phyloP scores from a whole-genome alignment of 805 yeast species.

The Teunomyces stri region DNA sequence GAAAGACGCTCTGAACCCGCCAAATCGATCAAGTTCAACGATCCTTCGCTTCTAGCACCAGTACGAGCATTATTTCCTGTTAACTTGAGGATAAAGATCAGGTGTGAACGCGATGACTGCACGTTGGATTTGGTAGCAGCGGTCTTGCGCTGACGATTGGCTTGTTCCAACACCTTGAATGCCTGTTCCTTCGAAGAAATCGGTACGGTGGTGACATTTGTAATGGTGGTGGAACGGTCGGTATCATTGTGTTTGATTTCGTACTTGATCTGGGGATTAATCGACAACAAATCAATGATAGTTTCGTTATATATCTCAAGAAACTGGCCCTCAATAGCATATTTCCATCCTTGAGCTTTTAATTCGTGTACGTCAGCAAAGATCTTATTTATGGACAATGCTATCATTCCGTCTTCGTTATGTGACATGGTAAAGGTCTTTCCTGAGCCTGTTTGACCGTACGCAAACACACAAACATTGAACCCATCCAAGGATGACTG shows the following conservation, averaged over 20 bases:
- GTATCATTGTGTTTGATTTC: conserved; percentile 72
- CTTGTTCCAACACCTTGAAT: conserved; percentile 46
- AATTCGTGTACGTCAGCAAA: conserved; percentile 53
- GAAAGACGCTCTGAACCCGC: conserved; percentile 92
- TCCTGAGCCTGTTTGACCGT: conserved; percentile 94
- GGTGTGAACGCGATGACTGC: conserved; percentile 89
- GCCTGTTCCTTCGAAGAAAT: conserved; percentile 52
- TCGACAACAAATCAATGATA: conserved; percentile 62
- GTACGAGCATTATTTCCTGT: conserved; percentile 52
- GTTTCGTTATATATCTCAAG: conserved; percentile 87
- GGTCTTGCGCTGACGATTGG: conserved; percentile 63
- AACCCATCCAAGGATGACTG: conserved; percentile 80
- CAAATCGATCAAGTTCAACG: conserved; percentile 77
- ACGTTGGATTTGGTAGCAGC: conserved; percentile 82
- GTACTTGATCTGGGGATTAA: conserved; percentile 35
- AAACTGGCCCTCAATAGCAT: conserved; percentile 66
- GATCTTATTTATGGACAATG: conserved; percentile 68
- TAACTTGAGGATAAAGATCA: conserved; percentile 66
- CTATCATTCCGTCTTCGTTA: conserved; percentile 73
- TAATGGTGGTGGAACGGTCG: conserved; percentile 53
- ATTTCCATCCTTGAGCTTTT: conserved; percentile 60
- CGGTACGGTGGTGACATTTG: conserved; percentile 52
- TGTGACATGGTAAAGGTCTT: conserved; percentile 88
- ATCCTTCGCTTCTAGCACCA: conserved; percentile 51
- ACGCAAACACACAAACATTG: conserved; percentile 91